Base-by-base conservation (phyloP, 768 basidiomycete genomes). In the Mycena floridula region DNA sequence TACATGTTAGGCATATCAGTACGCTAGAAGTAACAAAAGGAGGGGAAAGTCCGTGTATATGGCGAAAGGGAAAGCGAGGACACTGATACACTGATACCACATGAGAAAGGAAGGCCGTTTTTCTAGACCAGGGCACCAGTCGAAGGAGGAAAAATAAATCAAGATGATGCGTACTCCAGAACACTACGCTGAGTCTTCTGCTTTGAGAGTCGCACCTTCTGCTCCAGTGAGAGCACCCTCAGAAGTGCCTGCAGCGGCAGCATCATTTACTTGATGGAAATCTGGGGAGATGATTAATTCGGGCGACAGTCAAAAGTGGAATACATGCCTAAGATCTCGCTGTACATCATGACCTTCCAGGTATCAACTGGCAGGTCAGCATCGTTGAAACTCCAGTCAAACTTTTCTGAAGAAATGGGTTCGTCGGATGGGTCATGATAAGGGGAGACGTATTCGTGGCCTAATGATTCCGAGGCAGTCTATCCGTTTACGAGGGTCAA, bases 311-410 rank as follows among this genome's bases (percentile, higher is more conserved):
- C 18, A 7, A 15, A 35, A 4, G 32, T 3, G 7, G 28, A 9
- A 35, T 35, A 3, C 18, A 35, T 35, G 92, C 93, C 92, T 11
- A 97, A 73, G 51, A 97, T 98, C 67, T 99, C 95, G 56, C 85
- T 88, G 72, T 98, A 98, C 95, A 99, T 99, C 96, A 99, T 99
- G 59, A 96, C 95, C 68, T 97, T 98, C 96, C 96, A 99, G 1
- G 91, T 95, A 58, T 99, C 96, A 9, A 98, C 89, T 0, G 96
- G 96, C 37, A 99, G 73, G 63, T 99, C 96, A 16, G 96, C 96
- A 52, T 99, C 96, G 64, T 99, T 99, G 79, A 99, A 99, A 57
- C 85, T 89, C 96, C 96, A 99, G 65, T 99, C 96, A 57, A 99
- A 99, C 59, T 88, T 85, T 60, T 97, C 93, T 15, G 73, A 80